These are phyloP conservation scores for Penicillium frequentans DNA, from an alignment of 2,329 filamentous ascomycete species.

Conservation along the genomic window DNA sequence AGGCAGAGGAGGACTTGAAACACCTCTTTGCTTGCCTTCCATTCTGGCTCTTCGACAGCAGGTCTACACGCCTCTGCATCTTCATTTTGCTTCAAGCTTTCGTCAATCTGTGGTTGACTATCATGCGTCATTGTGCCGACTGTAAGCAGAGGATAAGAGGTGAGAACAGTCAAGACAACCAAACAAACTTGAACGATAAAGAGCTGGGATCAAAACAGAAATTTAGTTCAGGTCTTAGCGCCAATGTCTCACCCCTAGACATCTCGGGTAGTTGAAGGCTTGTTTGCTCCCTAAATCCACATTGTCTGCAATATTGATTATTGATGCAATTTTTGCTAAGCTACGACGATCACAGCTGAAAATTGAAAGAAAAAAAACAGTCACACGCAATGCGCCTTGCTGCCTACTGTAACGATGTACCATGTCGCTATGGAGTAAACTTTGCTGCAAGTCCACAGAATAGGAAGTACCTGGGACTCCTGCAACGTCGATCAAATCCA, in stretches of 20 bases:
- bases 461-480: neutral
- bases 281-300: neutral
- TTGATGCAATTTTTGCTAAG: neutral
- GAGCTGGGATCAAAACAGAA: neutral
- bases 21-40: neutral
- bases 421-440: neutral
- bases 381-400: neutral
- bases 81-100: neutral
- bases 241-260: neutral
- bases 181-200: neutral
- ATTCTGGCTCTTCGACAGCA: neutral
- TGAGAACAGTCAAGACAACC: neutral
- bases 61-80: neutral
- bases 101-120: neutral
- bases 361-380: neutral
- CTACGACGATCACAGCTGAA: neutral
- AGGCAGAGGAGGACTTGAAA: neutral
- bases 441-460: neutral
- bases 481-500: neutral
- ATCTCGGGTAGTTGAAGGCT: neutral
- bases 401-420: neutral
- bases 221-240: neutral
- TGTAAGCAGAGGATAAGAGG: neutral
- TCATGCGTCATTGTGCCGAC: neutral
- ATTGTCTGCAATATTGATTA: neutral